Evolutionary conservation across 2,329 filamentous ascomycete genomes (phyloP), one percentile per base, ranked within the genome.

Genomic region (Botrytis galanthina): DNA sequence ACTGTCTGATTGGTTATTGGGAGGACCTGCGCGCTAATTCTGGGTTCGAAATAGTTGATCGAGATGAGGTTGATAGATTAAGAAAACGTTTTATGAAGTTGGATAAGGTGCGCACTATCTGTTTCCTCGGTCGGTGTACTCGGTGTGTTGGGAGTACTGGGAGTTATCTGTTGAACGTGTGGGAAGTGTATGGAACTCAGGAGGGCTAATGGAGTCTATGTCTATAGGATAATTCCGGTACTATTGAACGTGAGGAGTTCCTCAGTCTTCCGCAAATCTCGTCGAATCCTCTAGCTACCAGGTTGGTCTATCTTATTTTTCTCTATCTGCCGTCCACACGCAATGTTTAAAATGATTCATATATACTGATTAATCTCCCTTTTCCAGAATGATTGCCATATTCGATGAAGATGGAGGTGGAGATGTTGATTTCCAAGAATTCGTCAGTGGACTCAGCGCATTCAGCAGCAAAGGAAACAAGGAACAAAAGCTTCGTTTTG

Each of bases 401-500:
- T 98, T 99, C 82, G 96, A 99, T 83, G 96, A 98, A 84, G 96
- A 99, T 83, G 96, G 96, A 76, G 95, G 96, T 79, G 96, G 96
- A 80, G 94, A 97, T 80, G 96, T 99, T 79, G 96, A 99, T 83
- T 99, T 99, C 84, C 94, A 98, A 82, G 96, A 99, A 84, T 99
- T 99, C 82, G 96, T 99, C 16, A 94, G 93, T 1, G 96, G 96
- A 7, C 89, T 99, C 66, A 95, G 92, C 78, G 96, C 96, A 59
- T 99, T 99, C 87, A 96, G 93, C 82, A 95, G 92, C 84, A 98
- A 98, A 85, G 96, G 96, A 75, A 98, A 98, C 86, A 98, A 99
- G 87, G 94, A 98, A 84, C 95, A 99, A 86, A 99, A 99, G 87
- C 88, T 98, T 77, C 91, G 90, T 72, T 99, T 99, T 81, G 96